Evolutionary conservation across 805 yeast genomes (phyloP).

Genomic region (Pichia gijzeniarum): DNA sequence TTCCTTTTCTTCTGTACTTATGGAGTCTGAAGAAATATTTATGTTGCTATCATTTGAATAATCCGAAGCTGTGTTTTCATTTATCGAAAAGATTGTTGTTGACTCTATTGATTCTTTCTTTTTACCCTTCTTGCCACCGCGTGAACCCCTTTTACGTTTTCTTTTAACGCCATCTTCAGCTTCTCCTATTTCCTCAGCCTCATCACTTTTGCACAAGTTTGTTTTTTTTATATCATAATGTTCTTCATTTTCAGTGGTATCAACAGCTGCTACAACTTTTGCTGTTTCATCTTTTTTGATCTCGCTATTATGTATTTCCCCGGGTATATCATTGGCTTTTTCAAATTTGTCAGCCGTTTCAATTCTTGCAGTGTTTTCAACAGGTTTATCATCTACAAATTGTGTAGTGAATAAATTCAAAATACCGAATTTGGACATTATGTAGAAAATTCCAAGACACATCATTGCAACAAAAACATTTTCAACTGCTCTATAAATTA

Average conservation of each 20-base stretch:
- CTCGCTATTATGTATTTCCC: not conserved
- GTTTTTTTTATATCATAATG: too few relatives aligned
- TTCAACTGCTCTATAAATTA: slow-evolving; percentile 34
- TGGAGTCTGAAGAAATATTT: not conserved
- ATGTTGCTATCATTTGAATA: not conserved
- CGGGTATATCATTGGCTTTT: not conserved
- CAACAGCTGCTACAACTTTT: slow-evolving; percentile 8
- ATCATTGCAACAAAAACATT: slow-evolving; percentile 42
- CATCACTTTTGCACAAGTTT: not conserved
- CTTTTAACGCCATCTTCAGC: slow-evolving; percentile 25
- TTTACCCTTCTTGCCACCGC: slow-evolving; percentile 71
- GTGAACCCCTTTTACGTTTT: slow-evolving; percentile 74
- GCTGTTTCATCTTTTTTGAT: slow-evolving; percentile 14
- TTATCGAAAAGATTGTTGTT: slow-evolving; percentile 6
- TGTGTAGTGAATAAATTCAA: slow-evolving; percentile 24
- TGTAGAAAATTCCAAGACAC: slow-evolving; percentile 31
- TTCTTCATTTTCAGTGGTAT: not conserved
- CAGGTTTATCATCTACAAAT: not conserved
- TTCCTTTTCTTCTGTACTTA: not conserved
- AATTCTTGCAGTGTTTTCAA: not conserved
- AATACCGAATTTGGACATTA: slow-evolving; percentile 33
- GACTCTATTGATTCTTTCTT: slow-evolving; percentile 22
- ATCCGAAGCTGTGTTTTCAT: slow-evolving; percentile 4
- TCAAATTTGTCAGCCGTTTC: not conserved
- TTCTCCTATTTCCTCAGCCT: not conserved